Conservation (phyloP, 192 early-diverging fungal species). For the Linnemannia hyalina region DNA sequence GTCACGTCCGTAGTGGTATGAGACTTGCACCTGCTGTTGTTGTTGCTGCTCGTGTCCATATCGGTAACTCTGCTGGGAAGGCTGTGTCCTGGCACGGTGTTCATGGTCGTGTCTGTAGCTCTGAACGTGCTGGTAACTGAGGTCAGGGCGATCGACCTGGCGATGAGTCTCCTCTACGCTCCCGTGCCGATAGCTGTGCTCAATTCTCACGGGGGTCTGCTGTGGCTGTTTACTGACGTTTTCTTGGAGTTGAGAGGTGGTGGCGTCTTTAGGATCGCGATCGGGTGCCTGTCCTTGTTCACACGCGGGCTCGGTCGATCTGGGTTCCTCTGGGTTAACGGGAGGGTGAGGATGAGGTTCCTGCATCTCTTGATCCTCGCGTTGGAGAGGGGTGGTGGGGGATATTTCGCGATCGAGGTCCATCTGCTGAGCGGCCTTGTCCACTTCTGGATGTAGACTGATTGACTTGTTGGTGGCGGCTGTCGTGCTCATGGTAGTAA, state of each 20-base stretch:
- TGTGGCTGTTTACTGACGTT: background rate
- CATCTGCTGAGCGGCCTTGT: constrained; percentile 5
- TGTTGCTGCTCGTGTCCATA: background rate
- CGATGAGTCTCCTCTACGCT: background rate
- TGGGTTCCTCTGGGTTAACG: background rate
- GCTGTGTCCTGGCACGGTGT: background rate
- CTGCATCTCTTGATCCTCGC: background rate
- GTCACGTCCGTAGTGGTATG: background rate
- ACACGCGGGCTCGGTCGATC: background rate
- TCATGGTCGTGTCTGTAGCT: background rate
- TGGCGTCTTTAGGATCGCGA: background rate
- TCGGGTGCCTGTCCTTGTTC: background rate
- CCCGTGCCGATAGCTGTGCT: background rate
- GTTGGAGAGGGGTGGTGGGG: background rate
- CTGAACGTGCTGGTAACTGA: constrained; percentile 6
- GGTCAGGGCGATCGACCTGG: background rate
- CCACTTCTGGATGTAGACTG: background rate
- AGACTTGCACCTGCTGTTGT: background rate
- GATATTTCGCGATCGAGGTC: constrained; percentile 20
- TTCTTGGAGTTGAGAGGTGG: background rate
- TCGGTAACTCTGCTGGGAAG: background rate
- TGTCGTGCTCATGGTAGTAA: constrained; percentile 9
- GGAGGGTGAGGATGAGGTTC: background rate
- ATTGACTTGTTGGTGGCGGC: background rate
- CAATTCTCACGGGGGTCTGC: background rate